Percentiles rank a stretch among this genome's conserved stretches.
phyloP scores from a whole-genome alignment of 768 basidiomycete species.

The Pisolithus tinctorius region DNA sequence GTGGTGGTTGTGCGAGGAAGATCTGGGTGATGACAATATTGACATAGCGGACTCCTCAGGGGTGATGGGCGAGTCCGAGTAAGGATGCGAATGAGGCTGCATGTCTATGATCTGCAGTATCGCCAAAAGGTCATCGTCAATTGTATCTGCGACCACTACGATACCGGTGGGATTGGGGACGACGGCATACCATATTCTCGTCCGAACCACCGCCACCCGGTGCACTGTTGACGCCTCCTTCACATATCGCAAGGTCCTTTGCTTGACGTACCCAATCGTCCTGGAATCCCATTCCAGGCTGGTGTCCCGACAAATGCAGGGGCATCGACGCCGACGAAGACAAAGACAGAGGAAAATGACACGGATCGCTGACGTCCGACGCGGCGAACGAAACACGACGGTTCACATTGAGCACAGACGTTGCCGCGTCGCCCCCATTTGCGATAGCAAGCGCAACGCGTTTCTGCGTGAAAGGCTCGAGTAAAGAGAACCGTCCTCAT shows the following conservation, averaged over 20 bases:
- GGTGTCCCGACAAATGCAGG: background rate
- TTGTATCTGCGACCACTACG: background rate
- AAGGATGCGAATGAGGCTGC: background rate
- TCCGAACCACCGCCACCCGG: constrained; percentile 22
- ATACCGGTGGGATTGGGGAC: background rate
- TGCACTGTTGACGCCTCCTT: background rate
- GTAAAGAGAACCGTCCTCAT: background rate
- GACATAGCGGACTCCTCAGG: background rate
- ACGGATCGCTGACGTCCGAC: constrained; percentile 9
- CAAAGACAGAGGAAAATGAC: constrained; percentile 20
- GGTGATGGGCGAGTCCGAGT: background rate
- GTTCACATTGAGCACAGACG: constrained; percentile 3
- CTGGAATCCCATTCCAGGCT: background rate
- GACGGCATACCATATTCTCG: constrained; percentile 38
- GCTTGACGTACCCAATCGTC: constrained; percentile 78
- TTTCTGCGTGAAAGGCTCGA: constrained; percentile 41
- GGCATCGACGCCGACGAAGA: background rate
- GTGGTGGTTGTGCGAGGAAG: no score
- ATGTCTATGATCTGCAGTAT: background rate
- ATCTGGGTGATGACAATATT: background rate
- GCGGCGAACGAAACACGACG: constrained; percentile 27
- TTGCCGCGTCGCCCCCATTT: constrained; percentile 6
- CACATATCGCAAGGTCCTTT: constrained; percentile 51
- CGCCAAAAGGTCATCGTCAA: background rate
- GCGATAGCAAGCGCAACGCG: constrained; percentile 41